Conservation (phyloP, 78 protist species). For the Thecamonas trahens region DNA sequence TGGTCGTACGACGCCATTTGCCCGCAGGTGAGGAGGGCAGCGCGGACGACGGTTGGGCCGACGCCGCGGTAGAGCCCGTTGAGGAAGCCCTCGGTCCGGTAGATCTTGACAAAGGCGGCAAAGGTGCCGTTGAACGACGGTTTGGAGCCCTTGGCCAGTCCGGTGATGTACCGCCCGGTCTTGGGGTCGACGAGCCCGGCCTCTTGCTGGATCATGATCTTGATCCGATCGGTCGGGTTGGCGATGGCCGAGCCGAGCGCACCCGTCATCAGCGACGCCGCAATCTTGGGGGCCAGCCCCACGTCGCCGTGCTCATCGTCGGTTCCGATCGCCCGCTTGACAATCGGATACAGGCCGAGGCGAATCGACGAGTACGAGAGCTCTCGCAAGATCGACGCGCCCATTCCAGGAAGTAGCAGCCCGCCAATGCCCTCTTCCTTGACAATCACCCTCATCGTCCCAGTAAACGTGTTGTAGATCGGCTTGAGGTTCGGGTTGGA, state of each 20-base stretch:
- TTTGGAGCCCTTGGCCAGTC: neutral
- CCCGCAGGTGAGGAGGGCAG: conserved; percentile 16
- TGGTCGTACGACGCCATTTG: conserved; percentile 39
- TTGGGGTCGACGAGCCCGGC: neutral
- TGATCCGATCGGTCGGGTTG: conserved; percentile 34
- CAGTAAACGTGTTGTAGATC: too few species aligned
- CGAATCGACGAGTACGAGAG: neutral
- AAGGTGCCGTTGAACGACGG: neutral
- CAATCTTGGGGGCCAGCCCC: neutral
- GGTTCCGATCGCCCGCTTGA: neutral
- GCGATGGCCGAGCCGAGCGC: conserved; percentile 27
- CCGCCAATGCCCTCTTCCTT: neutral
- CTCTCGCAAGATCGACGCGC: neutral
- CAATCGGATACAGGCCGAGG: neutral
- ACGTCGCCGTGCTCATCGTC: neutral
- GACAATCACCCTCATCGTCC: neutral
- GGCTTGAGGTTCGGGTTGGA: too few species aligned
- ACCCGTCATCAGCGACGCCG: conserved; percentile 20
- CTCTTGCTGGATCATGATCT: conserved; percentile 19
- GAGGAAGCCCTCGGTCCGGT: conserved; percentile 16
- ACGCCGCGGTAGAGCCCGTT: conserved; percentile 20
- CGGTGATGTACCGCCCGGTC: neutral
- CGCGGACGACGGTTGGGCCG: conserved; percentile 11
- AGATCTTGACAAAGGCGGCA: neutral
- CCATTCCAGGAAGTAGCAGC: neutral